Evolutionary conservation across 192 early-diverging fungal species (phyloP), one percentile per base, ranked within the genome.

Genomic region (Geranomyces variabilis): DNA sequence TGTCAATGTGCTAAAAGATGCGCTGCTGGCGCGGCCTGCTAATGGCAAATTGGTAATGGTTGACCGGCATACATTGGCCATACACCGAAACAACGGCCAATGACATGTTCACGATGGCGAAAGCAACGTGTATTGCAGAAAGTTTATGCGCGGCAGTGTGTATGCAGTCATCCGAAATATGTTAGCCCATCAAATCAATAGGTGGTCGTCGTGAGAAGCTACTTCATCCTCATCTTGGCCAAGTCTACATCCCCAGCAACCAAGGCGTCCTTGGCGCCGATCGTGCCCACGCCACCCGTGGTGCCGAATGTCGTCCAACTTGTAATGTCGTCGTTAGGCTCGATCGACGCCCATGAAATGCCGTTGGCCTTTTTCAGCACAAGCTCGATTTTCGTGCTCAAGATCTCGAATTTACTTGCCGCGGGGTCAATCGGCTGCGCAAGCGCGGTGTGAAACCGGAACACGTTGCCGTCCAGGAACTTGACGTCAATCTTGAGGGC

Each of bases 341-440:
- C 92, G 30, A 96, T 76, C 21, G 89, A 78, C 30, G 91, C 85
- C 94, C 94, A 96, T 33, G 87, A 90, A 36, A 94, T 84, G 29
- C 93, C 93, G 71, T 91, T 92, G 1, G 82, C 85, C 80, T 99
- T 99, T 76, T 92, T 93, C 70, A 97, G 66, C 56, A 81, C 85
- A 44, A 99, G 87, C 83, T 98, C 96, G 67, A 99, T 89, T 84
- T 99, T 99, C 46, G 96, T 99, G 24, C 90, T 90, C 21, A 99
- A 77, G 3, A 98, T 79, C 66, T 91, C 88, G 68, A 74, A 96
- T 53, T 85, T 76, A 66, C 85, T 89, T 70, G 89, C 86, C 10
- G 61, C 83, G 8, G 92, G 88, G 44, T 90, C 86, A 66, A 98
- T 96, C 2, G 81, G 83, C 77, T 86, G 87, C 61, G 87, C 90